Evolutionary conservation across 2,329 filamentous ascomycete species (phyloP).

Genomic region (Curvularia verruculosa): DNA sequence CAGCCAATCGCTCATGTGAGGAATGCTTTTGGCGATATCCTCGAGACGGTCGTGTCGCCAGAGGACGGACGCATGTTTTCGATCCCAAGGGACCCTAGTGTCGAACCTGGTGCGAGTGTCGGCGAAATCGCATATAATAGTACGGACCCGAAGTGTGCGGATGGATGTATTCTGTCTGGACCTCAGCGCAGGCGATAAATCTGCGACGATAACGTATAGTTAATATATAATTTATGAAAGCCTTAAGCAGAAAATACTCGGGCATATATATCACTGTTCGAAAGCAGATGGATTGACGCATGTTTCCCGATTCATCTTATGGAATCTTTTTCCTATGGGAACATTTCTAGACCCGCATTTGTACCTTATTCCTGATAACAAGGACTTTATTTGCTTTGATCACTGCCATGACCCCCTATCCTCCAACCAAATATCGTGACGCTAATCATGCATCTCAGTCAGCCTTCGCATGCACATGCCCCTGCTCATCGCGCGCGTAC

Average conservation of each 20-base stretch:
- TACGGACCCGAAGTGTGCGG: slow-evolving; percentile 39
- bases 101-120: slow-evolving; percentile 44
- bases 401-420: no score
- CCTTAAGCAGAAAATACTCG: no score
- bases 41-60: slow-evolving; percentile 44
- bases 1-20: slow-evolving; percentile 46
- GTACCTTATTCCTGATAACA: not conserved
- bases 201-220: not conserved
- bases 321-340: not conserved
- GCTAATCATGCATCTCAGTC: not conserved
- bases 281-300: no score
- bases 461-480: not conserved
- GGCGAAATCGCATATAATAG: slow-evolving; percentile 48
- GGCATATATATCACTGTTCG: not conserved
- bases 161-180: slow-evolving; percentile 40
- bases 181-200: slow-evolving; percentile 6
- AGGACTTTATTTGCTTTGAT: no score
- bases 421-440: no score
- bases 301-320: not conserved
- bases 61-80: slow-evolving; percentile 46
- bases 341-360: not conserved
- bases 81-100: slow-evolving; percentile 43
- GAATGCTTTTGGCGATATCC: slow-evolving; percentile 47
- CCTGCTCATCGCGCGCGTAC: not conserved
- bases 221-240: not conserved